phyloP scores from a whole-genome alignment of 306 rosid species.

The Psophocarpus tetragonolobus region DNA sequence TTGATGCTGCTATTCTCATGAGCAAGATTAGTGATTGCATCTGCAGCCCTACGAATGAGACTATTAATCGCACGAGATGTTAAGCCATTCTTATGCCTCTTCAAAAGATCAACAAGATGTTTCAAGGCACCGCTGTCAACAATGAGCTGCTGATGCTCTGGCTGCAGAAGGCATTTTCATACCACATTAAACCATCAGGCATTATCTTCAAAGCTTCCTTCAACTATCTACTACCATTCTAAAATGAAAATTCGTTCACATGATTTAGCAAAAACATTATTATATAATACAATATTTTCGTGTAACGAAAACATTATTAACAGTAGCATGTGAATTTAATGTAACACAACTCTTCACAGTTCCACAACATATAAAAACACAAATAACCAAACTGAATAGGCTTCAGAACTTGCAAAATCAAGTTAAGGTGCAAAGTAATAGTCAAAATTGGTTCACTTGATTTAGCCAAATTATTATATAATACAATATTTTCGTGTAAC shows the following conservation, averaged over 20 bases:
- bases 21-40: constrained; percentile 90
- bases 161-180: constrained; percentile 58
- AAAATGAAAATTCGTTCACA: neutral
- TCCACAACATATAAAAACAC: too few species aligned
- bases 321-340: neutral
- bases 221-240: neutral
- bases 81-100: constrained; percentile 58
- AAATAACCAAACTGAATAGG: too few species aligned
- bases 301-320: neutral
- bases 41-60: constrained; percentile 91
- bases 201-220: constrained; percentile 7
- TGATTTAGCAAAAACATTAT: neutral
- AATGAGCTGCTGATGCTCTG: constrained; percentile 88
- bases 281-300: neutral
- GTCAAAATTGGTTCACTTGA: too few species aligned
- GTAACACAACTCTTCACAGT: too few species aligned
- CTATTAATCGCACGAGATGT: constrained; percentile 73
- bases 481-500: too few species aligned
- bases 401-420: too few species aligned
- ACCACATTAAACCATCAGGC: constrained; percentile 14
- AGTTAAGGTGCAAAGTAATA: too few species aligned
- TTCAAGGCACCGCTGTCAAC: constrained; percentile 79
- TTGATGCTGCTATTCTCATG: constrained; percentile 86
- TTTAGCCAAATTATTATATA: too few species aligned
- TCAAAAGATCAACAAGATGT: constrained; percentile 72